phyloP scores from a whole-genome alignment of 176 grass and related monocot species.

The Tillandsia leiboldiana region DNA sequence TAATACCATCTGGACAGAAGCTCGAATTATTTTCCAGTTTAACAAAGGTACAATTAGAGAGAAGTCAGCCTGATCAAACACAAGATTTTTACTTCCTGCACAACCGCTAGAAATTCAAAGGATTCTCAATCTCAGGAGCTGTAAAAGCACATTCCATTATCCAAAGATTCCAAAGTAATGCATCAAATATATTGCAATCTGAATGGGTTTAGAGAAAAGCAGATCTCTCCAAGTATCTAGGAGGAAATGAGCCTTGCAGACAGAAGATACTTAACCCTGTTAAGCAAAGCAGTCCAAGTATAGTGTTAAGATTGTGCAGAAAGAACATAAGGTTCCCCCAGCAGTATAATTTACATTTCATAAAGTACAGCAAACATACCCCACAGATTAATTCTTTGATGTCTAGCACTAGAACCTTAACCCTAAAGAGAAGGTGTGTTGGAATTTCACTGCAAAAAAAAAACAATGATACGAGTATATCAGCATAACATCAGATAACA shows the following conservation, averaged over 20 bases:
- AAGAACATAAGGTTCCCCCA: slow-evolving; percentile 13
- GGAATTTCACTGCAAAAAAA: slow-evolving; percentile 24
- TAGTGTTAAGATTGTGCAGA: slow-evolving; percentile 21
- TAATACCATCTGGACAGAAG: not conserved
- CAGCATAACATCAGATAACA: slow-evolving; percentile 15
- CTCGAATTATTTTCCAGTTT: slow-evolving; percentile 1
- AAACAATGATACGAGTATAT: slow-evolving; percentile 1
- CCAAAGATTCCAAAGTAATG: slow-evolving; percentile 9
- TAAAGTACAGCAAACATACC: slow-evolving; percentile 21
- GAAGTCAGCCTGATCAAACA: not conserved
- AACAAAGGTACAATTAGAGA: not conserved
- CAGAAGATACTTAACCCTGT: slow-evolving; percentile 47
- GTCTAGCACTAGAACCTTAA: slow-evolving; percentile 22
- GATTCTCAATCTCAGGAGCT: slow-evolving; percentile 11
- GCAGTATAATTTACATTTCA: not conserved
- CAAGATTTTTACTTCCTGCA: not conserved
- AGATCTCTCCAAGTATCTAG: slow-evolving; percentile 28
- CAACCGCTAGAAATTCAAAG: not conserved
- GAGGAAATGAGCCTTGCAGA: slow-evolving; percentile 18
- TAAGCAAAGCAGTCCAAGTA: slow-evolving; percentile 7
- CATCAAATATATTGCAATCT: slow-evolving; percentile 27
- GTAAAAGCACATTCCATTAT: slow-evolving; percentile 15
- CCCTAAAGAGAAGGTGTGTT: slow-evolving; percentile 23
- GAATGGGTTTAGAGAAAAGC: slow-evolving; percentile 29
- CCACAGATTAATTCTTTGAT: slow-evolving; percentile 26